phyloP scores from a whole-genome alignment of 1,139 yeast species.

The Pichia sp. region DNA sequence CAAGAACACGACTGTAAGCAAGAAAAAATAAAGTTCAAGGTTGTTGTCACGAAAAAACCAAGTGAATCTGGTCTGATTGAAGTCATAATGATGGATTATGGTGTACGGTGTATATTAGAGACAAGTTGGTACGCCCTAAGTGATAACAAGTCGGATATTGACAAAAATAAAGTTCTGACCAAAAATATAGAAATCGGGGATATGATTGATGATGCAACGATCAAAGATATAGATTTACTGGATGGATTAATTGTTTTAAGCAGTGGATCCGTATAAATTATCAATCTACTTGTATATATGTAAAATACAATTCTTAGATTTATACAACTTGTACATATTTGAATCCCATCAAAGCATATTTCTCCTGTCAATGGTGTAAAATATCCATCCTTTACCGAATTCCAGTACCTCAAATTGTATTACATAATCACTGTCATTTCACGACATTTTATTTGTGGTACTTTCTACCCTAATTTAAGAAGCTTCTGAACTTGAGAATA shows the following conservation, averaged over 20 bases:
- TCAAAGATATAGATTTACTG: conserved; percentile 39
- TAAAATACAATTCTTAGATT: no score
- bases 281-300: no score
- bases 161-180: conserved; percentile 28
- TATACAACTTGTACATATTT: no score
- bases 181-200: conserved; percentile 38
- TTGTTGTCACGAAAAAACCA: conserved; percentile 39
- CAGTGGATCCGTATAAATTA: conserved; percentile 22
- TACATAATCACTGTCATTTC: no score
- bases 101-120: conserved; percentile 30
- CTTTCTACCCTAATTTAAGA: no score
- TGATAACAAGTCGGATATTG: conserved; percentile 27
- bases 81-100: conserved; percentile 39
- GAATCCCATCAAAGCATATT: no score
- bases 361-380: no score
- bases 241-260: conserved; percentile 35
- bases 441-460: no score
- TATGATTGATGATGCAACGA: conserved; percentile 35
- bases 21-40: conserved; percentile 27
- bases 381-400: no score
- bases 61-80: conserved; percentile 36
- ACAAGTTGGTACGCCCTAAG: conserved; percentile 32
- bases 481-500: no score
- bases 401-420: no score
- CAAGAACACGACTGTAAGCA: conserved; percentile 24